Evolutionary conservation across 768 basidiomycete genomes (phyloP).

Genomic region (Mycena albidolilacea): DNA sequence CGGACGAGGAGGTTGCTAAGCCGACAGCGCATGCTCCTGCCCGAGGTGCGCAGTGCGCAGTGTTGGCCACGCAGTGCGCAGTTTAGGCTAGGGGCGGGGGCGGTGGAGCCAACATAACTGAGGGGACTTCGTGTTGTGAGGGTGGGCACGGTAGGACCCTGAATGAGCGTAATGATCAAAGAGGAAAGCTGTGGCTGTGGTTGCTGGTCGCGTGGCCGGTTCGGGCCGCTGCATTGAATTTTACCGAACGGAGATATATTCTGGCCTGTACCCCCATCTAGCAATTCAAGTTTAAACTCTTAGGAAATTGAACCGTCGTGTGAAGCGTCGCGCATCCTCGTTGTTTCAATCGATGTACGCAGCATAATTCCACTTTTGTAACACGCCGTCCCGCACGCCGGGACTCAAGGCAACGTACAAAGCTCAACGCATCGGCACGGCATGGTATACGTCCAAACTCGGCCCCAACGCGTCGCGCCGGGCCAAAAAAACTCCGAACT

Average conservation of each 20-base stretch:
- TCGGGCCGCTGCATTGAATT: slow-evolving; percentile 13
- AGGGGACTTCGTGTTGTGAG: slow-evolving; percentile 13
- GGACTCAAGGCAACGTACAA: too few species aligned
- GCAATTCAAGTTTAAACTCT: neutral
- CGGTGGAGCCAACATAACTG: slow-evolving; percentile 9
- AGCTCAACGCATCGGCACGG: too few species aligned
- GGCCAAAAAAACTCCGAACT: too few species aligned
- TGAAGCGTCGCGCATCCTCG: too few species aligned
- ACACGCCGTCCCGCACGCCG: too few species aligned
- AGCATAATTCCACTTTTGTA: too few species aligned
- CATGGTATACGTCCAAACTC: too few species aligned
- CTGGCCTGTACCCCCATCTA: slow-evolving; percentile 4
- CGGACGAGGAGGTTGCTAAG: slow-evolving; percentile 12
- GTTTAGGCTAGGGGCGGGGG: slow-evolving; percentile 11
- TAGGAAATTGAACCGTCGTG: too few species aligned
- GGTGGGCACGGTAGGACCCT: neutral
- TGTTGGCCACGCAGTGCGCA: slow-evolving; percentile 8
- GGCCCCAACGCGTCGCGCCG: too few species aligned
- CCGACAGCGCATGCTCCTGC: slow-evolving; percentile 21
- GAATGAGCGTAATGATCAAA: neutral
- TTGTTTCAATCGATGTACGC: too few species aligned
- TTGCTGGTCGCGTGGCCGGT: too few species aligned
- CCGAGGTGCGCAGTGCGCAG: slow-evolving; percentile 22
- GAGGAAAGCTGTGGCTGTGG: too few species aligned
- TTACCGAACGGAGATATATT: slow-evolving; percentile 18